phyloP scores from a whole-genome alignment of 176 grass and related monocot species.

The Paspalum notatum region DNA sequence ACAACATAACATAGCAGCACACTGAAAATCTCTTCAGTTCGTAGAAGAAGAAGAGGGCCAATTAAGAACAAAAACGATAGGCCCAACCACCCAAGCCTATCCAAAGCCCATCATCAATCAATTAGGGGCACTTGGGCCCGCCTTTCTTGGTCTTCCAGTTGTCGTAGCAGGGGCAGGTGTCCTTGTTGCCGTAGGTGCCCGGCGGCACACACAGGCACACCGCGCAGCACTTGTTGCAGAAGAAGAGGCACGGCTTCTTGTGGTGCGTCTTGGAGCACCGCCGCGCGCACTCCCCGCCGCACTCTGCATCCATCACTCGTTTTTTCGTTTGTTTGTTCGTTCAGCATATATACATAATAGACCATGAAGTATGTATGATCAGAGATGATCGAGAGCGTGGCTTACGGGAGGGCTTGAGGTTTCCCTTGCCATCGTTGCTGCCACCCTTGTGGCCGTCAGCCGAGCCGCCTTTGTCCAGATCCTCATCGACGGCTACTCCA shows the following conservation, averaged over 20 bases:
- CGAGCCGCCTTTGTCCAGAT: not conserved
- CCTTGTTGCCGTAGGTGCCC: slow-evolving; percentile 38
- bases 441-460: not conserved
- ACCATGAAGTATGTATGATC: no score
- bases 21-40: no score
- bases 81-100: no score
- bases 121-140: slow-evolving; percentile 54
- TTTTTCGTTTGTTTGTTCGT: not conserved
- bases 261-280: slow-evolving; percentile 49
- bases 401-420: slow-evolving; percentile 23
- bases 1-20: no score
- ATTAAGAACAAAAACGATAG: no score
- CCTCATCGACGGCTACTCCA: not conserved
- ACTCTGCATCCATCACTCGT: not conserved
- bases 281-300: slow-evolving; percentile 19
- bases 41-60: no score
- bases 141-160: slow-evolving; percentile 64
- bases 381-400: not conserved
- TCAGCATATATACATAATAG: not conserved
- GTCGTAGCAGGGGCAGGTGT: slow-evolving; percentile 51
- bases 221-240: slow-evolving; percentile 58
- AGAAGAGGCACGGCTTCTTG: slow-evolving; percentile 51
- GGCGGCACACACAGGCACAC: slow-evolving; percentile 52
- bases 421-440: slow-evolving; percentile 16
- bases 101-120: no score